A percentile compares a stretch with the other conserved stretches of the same genome.
phyloP scores from a whole-genome alignment of 139 green algal genomes.

The Chlamydomonas urium region DNA sequence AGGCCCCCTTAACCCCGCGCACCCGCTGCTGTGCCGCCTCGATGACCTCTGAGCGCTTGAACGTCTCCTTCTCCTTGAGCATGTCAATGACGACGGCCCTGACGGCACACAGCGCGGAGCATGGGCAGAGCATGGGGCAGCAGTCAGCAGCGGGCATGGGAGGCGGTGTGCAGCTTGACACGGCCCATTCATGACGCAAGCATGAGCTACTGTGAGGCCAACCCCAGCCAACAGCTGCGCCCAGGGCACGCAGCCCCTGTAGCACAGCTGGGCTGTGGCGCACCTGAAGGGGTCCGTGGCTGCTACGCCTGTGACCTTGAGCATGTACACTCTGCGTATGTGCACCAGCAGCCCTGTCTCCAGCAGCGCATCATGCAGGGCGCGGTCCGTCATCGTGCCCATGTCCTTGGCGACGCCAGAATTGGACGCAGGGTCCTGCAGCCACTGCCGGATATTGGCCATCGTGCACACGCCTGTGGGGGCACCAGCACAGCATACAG shows the following conservation, averaged over 20 bases:
- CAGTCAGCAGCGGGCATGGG: no score
- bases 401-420: no score
- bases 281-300: constrained; percentile 9
- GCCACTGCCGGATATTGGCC: constrained; percentile 31
- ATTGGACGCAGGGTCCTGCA: constrained; percentile 2
- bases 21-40: constrained; percentile 16
- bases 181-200: no score
- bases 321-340: constrained; percentile 38
- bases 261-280: no score
- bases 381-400: constrained; percentile 19
- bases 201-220: no score
- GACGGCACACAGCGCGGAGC: background rate
- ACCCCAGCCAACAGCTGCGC: no score
- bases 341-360: constrained; percentile 11
- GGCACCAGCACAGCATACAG: constrained; percentile 1
- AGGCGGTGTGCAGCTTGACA: no score
- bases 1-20: no score
- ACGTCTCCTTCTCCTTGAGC: constrained; percentile 38
- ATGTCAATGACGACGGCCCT: constrained; percentile 34
- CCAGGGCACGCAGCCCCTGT: no score
- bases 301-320: constrained; percentile 19
- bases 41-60: constrained; percentile 26
- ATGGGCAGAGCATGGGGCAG: background rate
- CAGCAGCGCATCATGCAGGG: constrained; percentile 24
- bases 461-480: constrained; percentile 27